Conservation (phyloP, 2,329 filamentous ascomycete species). For the Botrytis tulipae region DNA sequence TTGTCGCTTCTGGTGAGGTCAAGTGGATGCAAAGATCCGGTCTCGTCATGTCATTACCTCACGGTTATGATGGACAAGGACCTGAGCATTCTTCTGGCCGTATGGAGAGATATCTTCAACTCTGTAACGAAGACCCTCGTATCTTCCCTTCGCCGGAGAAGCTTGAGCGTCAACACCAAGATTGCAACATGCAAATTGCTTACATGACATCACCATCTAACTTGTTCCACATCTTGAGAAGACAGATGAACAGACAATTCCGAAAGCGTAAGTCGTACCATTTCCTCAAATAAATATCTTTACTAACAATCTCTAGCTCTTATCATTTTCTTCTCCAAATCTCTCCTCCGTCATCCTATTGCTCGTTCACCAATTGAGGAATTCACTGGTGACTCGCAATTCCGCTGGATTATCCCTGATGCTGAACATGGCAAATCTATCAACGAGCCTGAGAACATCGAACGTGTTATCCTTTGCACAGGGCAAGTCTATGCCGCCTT, state of each 20-base stretch:
- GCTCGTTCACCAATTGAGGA: conserved; percentile 88
- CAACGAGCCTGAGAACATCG: conserved; percentile 78
- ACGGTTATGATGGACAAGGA: conserved; percentile 97
- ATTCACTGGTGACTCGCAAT: conserved; percentile 87
- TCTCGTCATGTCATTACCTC: conserved; percentile 91
- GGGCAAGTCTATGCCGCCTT: conserved; percentile 93
- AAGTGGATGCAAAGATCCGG: conserved; percentile 99
- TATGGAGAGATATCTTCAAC: conserved; percentile 94
- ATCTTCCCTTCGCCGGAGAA: conserved; percentile 86
- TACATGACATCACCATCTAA: conserved; percentile 97
- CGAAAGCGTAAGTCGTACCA: conserved; percentile 76
- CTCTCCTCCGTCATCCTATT: conserved; percentile 88
- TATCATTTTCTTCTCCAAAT: conserved; percentile 98
- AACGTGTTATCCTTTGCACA: conserved; percentile 90
- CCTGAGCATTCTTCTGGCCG: conserved; percentile 97
- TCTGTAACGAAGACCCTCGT: conserved; percentile 95
- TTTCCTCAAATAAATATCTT: conserved; percentile 6
- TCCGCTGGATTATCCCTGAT: conserved; percentile 95
- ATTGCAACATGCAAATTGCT: conserved; percentile 98
- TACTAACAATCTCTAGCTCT: conserved; percentile 58
- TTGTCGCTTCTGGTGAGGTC: conserved; percentile 93
- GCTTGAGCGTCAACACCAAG: conserved; percentile 95
- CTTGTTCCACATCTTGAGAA: conserved; percentile 90
- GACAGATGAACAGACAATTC: conserved; percentile 99
- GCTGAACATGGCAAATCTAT: conserved; percentile 78